Evolutionary conservation across 805 yeast genomes (phyloP), one percentile per base, ranked within the genome.

Genomic region (Ogataea wickerhamii): DNA sequence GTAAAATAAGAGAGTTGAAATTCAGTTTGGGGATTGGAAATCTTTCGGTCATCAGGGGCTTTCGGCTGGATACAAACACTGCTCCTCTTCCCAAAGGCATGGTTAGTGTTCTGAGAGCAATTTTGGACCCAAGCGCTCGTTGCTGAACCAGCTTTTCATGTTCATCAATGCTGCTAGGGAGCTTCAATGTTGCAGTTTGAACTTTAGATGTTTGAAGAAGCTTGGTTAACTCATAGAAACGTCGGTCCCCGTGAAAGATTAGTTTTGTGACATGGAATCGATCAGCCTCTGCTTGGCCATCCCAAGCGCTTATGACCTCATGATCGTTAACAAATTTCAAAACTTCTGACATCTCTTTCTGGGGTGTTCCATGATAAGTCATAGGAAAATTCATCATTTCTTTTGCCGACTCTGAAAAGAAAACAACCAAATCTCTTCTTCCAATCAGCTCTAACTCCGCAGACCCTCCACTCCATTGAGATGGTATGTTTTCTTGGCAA

Each of bases 1-100:
- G 95, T 12, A 75, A 61, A 28, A 88, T 74, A 14, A 75, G 48
- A 0, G 87, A 73, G 44, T 73, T 76, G 51, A 86, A 77, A 53
- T 86, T 84, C 61, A 89, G 64, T 41, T 76, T 77, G 0, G 95
- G 89, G 16, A 84, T 78, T 0, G 85, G 84, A 53, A 87, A 83
- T 44, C 82, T 78, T 56, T 91, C 97, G 0, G 97, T 87, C 28
- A 87, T 71, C 38, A 89, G 63, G 1, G 97, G 97, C 36, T 71
- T 70, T 40, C 87, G 64, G 12, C 85, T 78, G 3, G 82, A 76
- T 36, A 73, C 76, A 40, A 81, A 78, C 7, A 87, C 63, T 0
- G 88, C 84, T 0, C 87, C 88, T 47, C 91, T 71, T 0, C 96
- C 96, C 18, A 83, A 60, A 0, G 95, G 87, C 17, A 81, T 73